phyloP scores from a whole-genome alignment of 139 green algal species.

The Mesostigma viride region DNA sequence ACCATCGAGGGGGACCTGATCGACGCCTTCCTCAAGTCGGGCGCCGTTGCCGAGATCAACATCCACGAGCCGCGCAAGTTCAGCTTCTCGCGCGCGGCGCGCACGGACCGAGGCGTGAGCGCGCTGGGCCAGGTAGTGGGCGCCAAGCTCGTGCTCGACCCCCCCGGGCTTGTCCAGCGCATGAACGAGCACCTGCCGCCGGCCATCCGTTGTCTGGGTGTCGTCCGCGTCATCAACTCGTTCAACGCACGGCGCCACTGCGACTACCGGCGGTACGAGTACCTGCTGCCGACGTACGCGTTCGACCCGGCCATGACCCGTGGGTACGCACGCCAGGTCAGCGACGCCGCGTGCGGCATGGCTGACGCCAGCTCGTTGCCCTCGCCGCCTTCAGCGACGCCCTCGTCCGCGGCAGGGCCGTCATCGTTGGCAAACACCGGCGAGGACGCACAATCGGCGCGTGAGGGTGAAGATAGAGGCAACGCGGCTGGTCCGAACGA shows the following conservation, averaged over 20 bases:
- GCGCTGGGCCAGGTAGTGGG: conserved; percentile 58
- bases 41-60: conserved; percentile 60
- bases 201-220: conserved; percentile 61
- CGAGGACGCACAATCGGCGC: too few species aligned
- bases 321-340: neutral
- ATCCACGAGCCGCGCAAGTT: conserved; percentile 58
- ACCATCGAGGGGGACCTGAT: conserved; percentile 81
- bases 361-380: too few species aligned
- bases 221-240: conserved; percentile 61
- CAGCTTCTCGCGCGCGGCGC: conserved; percentile 65
- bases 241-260: conserved; percentile 64
- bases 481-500: neutral
- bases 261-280: conserved; percentile 74
- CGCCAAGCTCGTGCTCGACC: conserved; percentile 16
- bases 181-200: conserved; percentile 64
- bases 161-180: conserved; percentile 38
- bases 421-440: too few species aligned
- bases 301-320: conserved; percentile 48
- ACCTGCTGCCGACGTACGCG: conserved; percentile 78
- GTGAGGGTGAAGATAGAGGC: neutral
- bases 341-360: too few species aligned
- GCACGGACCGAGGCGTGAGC: conserved; percentile 96
- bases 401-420: too few species aligned
- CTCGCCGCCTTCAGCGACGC: too few species aligned
- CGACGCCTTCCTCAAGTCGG: conserved; percentile 51